Evolutionary conservation across 495 filamentous ascomycete genomes (phyloP).

Genomic region (Durotheca rogersii): DNA sequence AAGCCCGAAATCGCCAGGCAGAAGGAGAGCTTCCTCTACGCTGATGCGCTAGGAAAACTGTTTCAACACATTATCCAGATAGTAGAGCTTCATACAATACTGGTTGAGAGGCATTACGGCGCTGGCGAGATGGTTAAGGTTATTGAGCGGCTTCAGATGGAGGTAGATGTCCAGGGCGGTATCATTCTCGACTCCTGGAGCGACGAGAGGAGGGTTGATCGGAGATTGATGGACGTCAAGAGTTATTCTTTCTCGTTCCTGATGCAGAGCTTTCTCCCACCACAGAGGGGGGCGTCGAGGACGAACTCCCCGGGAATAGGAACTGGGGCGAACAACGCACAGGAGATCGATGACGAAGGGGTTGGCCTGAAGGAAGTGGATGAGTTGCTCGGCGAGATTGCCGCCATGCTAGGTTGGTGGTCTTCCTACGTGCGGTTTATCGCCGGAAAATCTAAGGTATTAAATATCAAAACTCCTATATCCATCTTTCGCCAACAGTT

Average conservation of each 20-base stretch:
- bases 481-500: no score
- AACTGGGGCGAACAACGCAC: conserved; percentile 44
- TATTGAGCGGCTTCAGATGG: conserved; percentile 87
- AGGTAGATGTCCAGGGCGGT: conserved; percentile 94
- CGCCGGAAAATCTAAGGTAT: conserved; percentile 76
- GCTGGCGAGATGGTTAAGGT: conserved; percentile 88
- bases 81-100: conserved; percentile 80
- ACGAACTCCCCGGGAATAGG: conserved; percentile 67
- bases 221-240: conserved; percentile 88
- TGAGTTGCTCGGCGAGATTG: conserved; percentile 78
- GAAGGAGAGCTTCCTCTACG: conserved; percentile 82
- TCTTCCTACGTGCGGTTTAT: conserved; percentile 88
- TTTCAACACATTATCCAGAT: conserved; percentile 98
- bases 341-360: conserved; percentile 76
- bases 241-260: conserved; percentile 96
- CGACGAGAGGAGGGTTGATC: conserved; percentile 80
- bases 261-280: conserved; percentile 86
- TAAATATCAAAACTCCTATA: no score
- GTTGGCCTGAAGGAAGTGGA: conserved; percentile 96
- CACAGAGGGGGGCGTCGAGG: conserved; percentile 57
- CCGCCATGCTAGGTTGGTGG: conserved; percentile 90
- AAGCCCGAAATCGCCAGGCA: conserved; percentile 56
- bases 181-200: conserved; percentile 94
- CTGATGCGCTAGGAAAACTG: conserved; percentile 81
- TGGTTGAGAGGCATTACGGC: conserved; percentile 94